Evolutionary conservation across 2,329 filamentous ascomycete species (phyloP), one percentile per base, ranked within the genome.

Genomic region (Alternaria brassicae): DNA sequence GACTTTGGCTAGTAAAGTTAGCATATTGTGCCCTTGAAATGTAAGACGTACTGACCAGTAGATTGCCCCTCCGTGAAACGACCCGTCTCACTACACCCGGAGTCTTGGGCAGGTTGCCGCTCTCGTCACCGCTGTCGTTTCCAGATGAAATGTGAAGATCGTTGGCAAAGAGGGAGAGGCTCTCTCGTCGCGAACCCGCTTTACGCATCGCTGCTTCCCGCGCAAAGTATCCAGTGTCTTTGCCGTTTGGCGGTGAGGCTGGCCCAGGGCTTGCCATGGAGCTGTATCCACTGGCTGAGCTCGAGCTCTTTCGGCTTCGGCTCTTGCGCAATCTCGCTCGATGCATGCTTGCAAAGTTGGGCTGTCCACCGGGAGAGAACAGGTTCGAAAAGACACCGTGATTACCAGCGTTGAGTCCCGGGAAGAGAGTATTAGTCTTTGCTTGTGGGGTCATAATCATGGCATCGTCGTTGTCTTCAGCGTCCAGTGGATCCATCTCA

Each of bases 161-260:
- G 67, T 95, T 93, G 15, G 93, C 93, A 36, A 93, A 92, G 81
- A 95, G 88, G 66, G 91, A 96, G 60, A 98, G 88, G 76, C 92
- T 97, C 77, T 97, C 93, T 41, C 94, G 85, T 42, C 94, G 85
- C 8, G 90, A 85, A 40, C 83, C 77, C 7, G 81, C 76, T 58
- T 80, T 82, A 52, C 80, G 80, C 56, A 81, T 81, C 6, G 80
- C 78, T 39, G 81, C 77, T 57, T 84, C 83, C 41, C 80, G 77
- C 2, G 81, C 81, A 72, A 89, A 87, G 69, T 86, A 88, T 12
- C 84, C 83, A 51, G 79, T 81, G 34, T 77, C 78, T 41, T 80
- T 81, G 60, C 88, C 79, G 1, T 86, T 81, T 2, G 93, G 91
- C 9, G 94, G 93, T 15, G 93, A 97, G 56, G 88, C 88, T 10